A percentile compares a stretch with the other conserved stretches of the same genome.
Evolutionary conservation across 169 alveolate genomes (phyloP).

Genomic region (Plasmodium berghei): DNA sequence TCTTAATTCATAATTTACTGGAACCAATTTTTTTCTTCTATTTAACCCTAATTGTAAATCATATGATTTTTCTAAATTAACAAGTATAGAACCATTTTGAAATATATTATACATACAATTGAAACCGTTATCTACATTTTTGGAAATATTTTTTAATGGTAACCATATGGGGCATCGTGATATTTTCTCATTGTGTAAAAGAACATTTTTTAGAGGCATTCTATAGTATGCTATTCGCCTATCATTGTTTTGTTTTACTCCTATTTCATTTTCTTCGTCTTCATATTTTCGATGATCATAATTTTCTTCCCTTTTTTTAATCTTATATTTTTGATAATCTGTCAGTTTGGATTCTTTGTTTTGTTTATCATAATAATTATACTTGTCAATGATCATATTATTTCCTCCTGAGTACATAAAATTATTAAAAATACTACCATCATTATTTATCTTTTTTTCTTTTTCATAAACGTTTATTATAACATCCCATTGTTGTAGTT

Average conservation of each 20-base stretch:
- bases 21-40: slow-evolving; percentile 83
- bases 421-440: not conserved
- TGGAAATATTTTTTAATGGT: slow-evolving; percentile 85
- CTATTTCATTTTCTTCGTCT: slow-evolving; percentile 3
- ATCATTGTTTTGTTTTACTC: slow-evolving; percentile 16
- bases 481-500: slow-evolving; percentile 90
- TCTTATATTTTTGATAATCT: slow-evolving; percentile 5
- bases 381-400: not conserved
- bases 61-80: slow-evolving; percentile 80
- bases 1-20: slow-evolving; percentile 89
- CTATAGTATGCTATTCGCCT: slow-evolving; percentile 83
- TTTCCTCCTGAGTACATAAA: not conserved
- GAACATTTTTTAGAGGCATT: slow-evolving; percentile 83
- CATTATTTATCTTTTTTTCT: slow-evolving; percentile 22
- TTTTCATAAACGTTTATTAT: slow-evolving; percentile 83
- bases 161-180: slow-evolving; percentile 89
- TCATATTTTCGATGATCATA: not conserved
- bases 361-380: not conserved
- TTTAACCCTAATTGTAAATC: slow-evolving; percentile 77
- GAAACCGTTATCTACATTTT: slow-evolving; percentile 52
- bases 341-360: not conserved
- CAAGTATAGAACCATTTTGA: slow-evolving; percentile 83
- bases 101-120: slow-evolving; percentile 80
- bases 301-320: slow-evolving; percentile 7
- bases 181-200: slow-evolving; percentile 82